A percentile compares a stretch with the other conserved stretches of the same genome.
These are phyloP conservation scores for Phytopythium litorale DNA, from an alignment of 352 stramenopile genomes.

Conservation along the genomic window DNA sequence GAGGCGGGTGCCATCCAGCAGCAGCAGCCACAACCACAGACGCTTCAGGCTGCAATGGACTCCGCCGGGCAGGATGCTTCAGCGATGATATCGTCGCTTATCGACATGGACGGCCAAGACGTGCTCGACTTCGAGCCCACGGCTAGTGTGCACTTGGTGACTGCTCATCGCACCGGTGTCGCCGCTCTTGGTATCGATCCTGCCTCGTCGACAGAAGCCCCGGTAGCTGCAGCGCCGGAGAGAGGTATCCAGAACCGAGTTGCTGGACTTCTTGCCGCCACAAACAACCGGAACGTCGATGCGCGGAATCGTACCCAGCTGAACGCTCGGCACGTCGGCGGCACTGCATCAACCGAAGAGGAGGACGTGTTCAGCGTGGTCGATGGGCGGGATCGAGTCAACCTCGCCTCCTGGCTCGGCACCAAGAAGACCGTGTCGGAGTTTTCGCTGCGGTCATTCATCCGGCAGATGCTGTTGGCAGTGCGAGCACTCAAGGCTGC, in stretches of 20 bases:
- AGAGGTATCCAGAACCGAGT: background rate
- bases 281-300: background rate
- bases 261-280: background rate
- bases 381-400: conserved; percentile 29
- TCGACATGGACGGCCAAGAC: background rate
- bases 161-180: conserved; percentile 5
- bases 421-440: conserved; percentile 26
- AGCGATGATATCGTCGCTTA: background rate
- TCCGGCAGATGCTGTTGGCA: conserved; percentile 58
- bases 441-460: conserved; percentile 41
- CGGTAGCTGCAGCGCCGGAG: conserved; percentile 8
- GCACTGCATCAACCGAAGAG: conserved; percentile 16
- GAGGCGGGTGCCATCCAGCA: background rate
- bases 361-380: conserved; percentile 39
- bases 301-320: background rate
- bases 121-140: background rate
- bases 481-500: conserved; percentile 48
- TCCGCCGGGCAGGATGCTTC: background rate
- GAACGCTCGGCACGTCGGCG: conserved; percentile 15
- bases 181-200: background rate
- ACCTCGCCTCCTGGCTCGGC: conserved; percentile 38
- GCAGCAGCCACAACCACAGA: background rate
- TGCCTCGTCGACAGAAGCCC: background rate
- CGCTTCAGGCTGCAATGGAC: background rate
- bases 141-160: conserved; percentile 27